Base-by-base conservation (phyloP, 2,329 filamentous ascomycete species). In the Aspergillus aculeatinus region DNA sequence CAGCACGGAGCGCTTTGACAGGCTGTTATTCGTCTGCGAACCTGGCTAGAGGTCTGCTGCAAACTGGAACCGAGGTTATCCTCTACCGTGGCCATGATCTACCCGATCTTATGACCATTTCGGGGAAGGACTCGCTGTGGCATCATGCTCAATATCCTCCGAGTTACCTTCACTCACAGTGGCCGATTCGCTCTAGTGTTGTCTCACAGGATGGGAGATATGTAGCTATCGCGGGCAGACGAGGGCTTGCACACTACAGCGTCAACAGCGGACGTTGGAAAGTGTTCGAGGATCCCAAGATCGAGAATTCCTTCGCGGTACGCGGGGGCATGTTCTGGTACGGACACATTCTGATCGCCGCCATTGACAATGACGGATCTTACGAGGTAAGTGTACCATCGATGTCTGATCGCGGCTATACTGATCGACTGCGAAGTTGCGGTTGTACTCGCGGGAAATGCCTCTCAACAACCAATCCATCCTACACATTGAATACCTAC, bases 301-400 rank as follows among this genome's bases (percentile, higher is more conserved):
- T 89, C 70, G 95, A 98, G 75, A 92, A 93, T 68, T 91, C 93
- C 63, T 99, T 99, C 72, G 87, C 92, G 25, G 91, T 99, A 14
- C 84, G 93, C 63, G 95, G 95, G 52, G 95, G 95, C 6, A 96
- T 99, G 93, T 98, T 94, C 74, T 99, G 95, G 95, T 93, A 96
- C 72, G 92, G 96, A 66, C 94, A 99, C 76, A 90, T 98, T 33
- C 82, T 99, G 19, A 91, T 98, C 58, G 93, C 92, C 44, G 92
- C 94, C 4, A 89, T 97, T n/a, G 95, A 99, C 75, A 88, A 87
- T 57, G 90, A 90, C 66, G 85, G 88, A 65, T 87, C 87, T 23
- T 92, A 92, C 69, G 90, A 96, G 79, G 84, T 85, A 76, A 25
- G 63, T 56, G 42, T 19, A 11, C 16, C 16, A 44, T 16, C 14